Evolutionary conservation across 1,284 basidiomycete genomes (phyloP).

Genomic region (Phellinidium pouzarii): DNA sequence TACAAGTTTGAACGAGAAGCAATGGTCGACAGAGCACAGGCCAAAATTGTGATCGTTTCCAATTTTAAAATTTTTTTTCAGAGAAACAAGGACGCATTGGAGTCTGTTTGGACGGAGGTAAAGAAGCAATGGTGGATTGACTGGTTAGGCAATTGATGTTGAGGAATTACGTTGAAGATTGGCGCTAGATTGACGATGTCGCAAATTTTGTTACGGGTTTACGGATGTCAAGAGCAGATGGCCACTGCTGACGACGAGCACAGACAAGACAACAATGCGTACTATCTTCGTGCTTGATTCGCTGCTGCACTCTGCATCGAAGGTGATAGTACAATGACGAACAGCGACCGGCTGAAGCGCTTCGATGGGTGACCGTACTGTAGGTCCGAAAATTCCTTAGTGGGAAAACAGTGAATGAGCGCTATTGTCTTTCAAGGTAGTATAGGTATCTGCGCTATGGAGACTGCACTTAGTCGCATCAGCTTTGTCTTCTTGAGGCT

Average conservation of each 20-base stretch:
- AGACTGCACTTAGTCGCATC: conserved; percentile 17
- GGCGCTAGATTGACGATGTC: not conserved
- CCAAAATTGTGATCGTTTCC: conserved; percentile 17
- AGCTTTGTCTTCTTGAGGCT: conserved; percentile 12
- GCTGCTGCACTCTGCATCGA: conserved; percentile 4
- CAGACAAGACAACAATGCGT: conserved; percentile 14
- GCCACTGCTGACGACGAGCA: conserved; percentile 13
- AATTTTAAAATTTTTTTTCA: conserved; percentile 9
- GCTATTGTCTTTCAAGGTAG: conserved; percentile 18
- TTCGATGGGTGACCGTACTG: conserved; percentile 1
- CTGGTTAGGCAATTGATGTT: conserved; percentile 18
- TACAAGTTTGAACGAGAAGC: conserved; percentile 8
- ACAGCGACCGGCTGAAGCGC: conserved; percentile 4
- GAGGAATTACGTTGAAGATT: conserved; percentile 8
- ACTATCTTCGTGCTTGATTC: conserved; percentile 17
- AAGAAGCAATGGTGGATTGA: conserved; percentile 5
- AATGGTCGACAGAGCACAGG: conserved; percentile 14
- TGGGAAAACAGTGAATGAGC: conserved; percentile 7
- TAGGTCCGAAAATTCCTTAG: conserved; percentile 11
- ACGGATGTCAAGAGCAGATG: conserved; percentile 1
- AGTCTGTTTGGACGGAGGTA: conserved; percentile 1
- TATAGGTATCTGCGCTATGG: conserved; percentile 15
- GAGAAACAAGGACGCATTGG: conserved; percentile 16
- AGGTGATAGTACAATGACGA: conserved; percentile 13
- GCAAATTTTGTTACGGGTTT: conserved; percentile 3